Conservation (phyloP, 129 eudicot species). For the Artemisia annua region DNA sequence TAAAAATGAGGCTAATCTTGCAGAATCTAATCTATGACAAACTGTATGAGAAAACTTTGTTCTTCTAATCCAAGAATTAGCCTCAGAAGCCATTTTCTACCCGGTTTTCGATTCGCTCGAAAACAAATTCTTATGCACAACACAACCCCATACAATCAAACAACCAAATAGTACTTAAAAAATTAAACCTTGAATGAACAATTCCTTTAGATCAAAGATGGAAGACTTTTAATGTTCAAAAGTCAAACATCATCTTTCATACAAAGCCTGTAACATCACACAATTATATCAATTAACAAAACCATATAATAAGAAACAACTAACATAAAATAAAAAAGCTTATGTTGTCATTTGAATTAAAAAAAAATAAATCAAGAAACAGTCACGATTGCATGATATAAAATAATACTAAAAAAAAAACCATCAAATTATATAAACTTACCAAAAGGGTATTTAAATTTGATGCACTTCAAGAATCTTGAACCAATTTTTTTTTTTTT, state of each 20-base stretch:
- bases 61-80: conserved; percentile 88
- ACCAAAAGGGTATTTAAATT: conserved; percentile 31
- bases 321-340: conserved; percentile 19
- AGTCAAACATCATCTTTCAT: conserved; percentile 35
- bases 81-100: conserved; percentile 61
- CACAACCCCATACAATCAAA: conserved; percentile 22
- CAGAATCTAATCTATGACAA: conserved; percentile 71
- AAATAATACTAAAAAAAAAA: conserved; percentile 25
- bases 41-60: conserved; percentile 80
- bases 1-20: conserved; percentile 50
- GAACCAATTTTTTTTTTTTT: background rate
- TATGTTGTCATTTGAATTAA: conserved; percentile 11
- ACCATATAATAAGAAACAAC: conserved; percentile 17
- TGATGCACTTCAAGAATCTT: conserved; percentile 31
- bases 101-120: conserved; percentile 8
- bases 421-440: conserved; percentile 34
- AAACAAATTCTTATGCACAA: conserved; percentile 17
- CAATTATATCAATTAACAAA: conserved; percentile 9
- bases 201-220: conserved; percentile 17
- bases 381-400: conserved; percentile 37
- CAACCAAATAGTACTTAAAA: background rate
- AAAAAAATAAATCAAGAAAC: conserved; percentile 23
- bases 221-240: conserved; percentile 22
- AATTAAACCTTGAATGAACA: conserved; percentile 26
- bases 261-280: conserved; percentile 35